Conservation (phyloP, 2,329 filamentous ascomycete genomes). For the Simplicillium aogashimaense region DNA sequence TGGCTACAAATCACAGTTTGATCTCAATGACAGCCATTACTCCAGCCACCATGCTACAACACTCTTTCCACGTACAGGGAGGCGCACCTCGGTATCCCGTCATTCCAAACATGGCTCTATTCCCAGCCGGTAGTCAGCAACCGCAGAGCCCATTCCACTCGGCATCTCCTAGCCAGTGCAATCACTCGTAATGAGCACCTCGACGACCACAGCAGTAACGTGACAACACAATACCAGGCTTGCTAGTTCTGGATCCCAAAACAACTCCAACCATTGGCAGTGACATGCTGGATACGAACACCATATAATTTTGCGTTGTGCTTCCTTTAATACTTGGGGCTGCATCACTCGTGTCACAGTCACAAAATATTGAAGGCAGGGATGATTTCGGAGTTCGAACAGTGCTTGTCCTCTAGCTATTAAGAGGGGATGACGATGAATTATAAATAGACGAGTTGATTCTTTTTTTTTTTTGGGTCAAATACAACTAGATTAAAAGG, state of each 20-base stretch:
- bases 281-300: constrained; percentile 34
- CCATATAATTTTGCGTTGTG: no score
- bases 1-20: constrained; percentile 31
- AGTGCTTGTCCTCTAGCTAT: no score
- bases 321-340: no score
- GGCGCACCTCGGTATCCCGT: constrained; percentile 25
- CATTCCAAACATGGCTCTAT: constrained; percentile 32
- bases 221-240: constrained; percentile 21
- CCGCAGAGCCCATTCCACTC: constrained; percentile 24
- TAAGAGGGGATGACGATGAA: no score
- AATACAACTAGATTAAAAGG: no score
- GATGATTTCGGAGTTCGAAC: no score
- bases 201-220: constrained; percentile 17
- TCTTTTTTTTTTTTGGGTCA: no score
- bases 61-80: constrained; percentile 15
- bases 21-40: constrained; percentile 32
- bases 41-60: constrained; percentile 17
- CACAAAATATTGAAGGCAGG: no score
- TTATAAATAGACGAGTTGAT: no score
- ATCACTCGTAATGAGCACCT: constrained; percentile 18
- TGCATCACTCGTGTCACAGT: no score
- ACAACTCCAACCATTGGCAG: constrained; percentile 33
- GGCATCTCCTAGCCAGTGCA: constrained; percentile 24
- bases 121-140: constrained; percentile 25
- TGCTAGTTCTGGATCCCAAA: constrained; percentile 23